These are phyloP conservation scores for Nidularia pulvinata DNA, from an alignment of 768 basidiomycete genomes.

Conservation along the genomic window DNA sequence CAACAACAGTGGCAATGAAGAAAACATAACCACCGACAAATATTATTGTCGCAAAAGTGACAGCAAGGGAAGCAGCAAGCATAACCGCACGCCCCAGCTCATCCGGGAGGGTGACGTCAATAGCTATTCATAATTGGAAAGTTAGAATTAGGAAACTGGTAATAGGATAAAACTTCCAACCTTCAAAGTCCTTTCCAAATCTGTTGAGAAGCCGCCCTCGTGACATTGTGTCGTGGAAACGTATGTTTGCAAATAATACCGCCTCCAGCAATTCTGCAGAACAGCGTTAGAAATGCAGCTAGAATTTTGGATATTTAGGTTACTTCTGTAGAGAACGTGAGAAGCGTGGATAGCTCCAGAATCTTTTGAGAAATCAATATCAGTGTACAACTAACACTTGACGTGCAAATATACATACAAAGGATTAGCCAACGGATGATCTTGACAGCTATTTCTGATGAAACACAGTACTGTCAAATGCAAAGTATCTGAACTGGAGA, in stretches of 20 bases:
- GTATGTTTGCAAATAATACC: constrained; percentile 84
- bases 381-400: not conserved
- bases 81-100: not conserved
- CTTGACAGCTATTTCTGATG: not conserved
- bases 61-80: not conserved
- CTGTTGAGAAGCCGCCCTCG: constrained; percentile 83
- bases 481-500: not conserved
- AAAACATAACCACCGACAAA: not conserved
- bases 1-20: not conserved
- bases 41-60: not conserved
- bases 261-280: constrained; percentile 52
- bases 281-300: not conserved
- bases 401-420: constrained; percentile 35
- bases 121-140: not conserved
- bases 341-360: constrained; percentile 75
- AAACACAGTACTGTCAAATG: not conserved
- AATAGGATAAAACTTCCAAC: not conserved
- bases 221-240: constrained; percentile 93
- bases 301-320: not conserved
- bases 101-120: not conserved
- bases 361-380: not conserved
- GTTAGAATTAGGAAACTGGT: not conserved
- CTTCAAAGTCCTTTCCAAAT: constrained; percentile 72
- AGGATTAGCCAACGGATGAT: constrained; percentile 66
- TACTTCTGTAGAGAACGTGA: constrained; percentile 63